phyloP scores from a whole-genome alignment of 2,329 filamentous ascomycete genomes.

The Aplosporella prunicola region DNA sequence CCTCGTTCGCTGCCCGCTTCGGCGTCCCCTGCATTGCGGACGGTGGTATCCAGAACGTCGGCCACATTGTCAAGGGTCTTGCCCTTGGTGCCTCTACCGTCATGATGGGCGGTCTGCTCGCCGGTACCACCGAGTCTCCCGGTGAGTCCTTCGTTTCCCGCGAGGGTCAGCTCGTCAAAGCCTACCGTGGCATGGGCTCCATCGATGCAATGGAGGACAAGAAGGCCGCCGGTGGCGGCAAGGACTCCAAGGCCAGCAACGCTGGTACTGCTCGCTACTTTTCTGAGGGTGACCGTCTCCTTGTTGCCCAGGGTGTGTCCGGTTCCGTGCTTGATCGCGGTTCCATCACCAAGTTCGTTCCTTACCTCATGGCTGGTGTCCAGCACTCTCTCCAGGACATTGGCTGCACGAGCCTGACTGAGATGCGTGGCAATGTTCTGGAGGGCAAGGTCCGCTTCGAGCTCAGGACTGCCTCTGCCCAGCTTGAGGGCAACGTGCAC shows the following conservation, averaged over 20 bases:
- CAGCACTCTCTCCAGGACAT: constrained; percentile 98
- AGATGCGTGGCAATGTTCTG: constrained; percentile 65
- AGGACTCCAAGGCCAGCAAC: constrained; percentile 64
- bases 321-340: constrained; percentile 74
- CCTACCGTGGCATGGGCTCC: constrained; percentile 97
- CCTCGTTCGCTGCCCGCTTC: constrained; percentile 80
- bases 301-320: constrained; percentile 94
- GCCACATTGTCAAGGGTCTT: constrained; percentile 97
- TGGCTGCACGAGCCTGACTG: constrained; percentile 69
- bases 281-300: constrained; percentile 86
- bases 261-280: constrained; percentile 97
- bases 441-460: constrained; percentile 80
- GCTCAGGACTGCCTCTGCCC: constrained; percentile 84
- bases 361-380: constrained; percentile 87
- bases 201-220: constrained; percentile 99
- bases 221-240: constrained; percentile 70
- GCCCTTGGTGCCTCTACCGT: constrained; percentile 88
- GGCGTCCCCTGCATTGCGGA: constrained; percentile 97
- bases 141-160: constrained; percentile 93
- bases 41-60: constrained; percentile 95
- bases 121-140: constrained; percentile 93
- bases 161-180: constrained; percentile 97
- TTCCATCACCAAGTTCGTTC: constrained; percentile 88
- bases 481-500: constrained; percentile 94
- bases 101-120: constrained; percentile 98